Evolutionary conservation across 2,329 filamentous ascomycete genomes (phyloP), one percentile per base, ranked within the genome.

Genomic region (Gnomoniopsis sp.): DNA sequence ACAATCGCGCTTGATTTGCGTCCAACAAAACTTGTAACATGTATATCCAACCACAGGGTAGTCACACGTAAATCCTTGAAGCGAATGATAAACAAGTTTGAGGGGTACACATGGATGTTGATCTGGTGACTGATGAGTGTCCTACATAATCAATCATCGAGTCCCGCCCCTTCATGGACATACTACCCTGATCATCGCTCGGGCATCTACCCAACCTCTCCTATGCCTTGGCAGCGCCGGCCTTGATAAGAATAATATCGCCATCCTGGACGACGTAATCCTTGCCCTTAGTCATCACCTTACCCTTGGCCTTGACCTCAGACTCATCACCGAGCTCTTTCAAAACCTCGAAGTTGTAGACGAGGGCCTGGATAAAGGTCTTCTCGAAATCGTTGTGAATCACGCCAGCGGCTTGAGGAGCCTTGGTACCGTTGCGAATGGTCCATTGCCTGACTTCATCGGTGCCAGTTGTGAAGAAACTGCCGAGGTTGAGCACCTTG

Each of bases 401-500:
- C 63, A 99, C 95, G 82, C 95, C 95, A 41, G 95, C 95, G 49
- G 95, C 95, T 71, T 96, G 90, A 19, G 95, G 95, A n/a, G 95
- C 95, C 81, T 99, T 99, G 72, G 89, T 96, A 67, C 92, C 93
- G 70, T 90, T 93, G 60, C 95, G 87, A 72, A 99, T 91, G 26
- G 95, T 99, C 96, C 95, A 99, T 79, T 99, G 95, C 68, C 95
- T 86, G 65, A 99, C 95, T 79, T 99, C 95, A 72, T 99, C 96
- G 23, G 92, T 78, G 69, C 95, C 95, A 36, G 89, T 93, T 55
- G 95, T 99, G 87, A 99, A 99, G 84, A 99, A 99, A 73, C 90
- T 95, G 72, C 89, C 88, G 46, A 99, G 83, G 77, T 95, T 89
- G 67, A 99, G 82, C 17, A 86, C 87, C 79, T 95, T 92, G 71